These are phyloP conservation scores for Heliamphora exappendiculata DNA, from an alignment of 148 eudicot genomes.

Conservation along the genomic window DNA sequence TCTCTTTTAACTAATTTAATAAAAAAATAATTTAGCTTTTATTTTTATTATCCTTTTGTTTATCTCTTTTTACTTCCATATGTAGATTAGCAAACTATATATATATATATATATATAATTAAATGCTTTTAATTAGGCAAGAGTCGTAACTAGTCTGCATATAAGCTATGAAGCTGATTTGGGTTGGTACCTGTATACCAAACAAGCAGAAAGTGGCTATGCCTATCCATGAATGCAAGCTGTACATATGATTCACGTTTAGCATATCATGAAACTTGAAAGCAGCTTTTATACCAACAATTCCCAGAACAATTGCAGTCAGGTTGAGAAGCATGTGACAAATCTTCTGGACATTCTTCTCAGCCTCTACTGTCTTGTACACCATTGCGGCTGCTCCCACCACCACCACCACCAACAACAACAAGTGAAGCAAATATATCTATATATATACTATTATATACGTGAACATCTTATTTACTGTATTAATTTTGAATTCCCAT, in stretches of 20 bases:
- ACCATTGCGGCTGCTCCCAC: conserved; percentile 61
- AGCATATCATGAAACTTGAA: conserved; percentile 55
- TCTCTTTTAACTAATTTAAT: no score
- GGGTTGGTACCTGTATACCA: conserved; percentile 85
- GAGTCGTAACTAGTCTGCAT: no score
- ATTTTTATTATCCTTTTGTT: no score
- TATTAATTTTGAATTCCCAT: background rate
- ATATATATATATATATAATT: no score
- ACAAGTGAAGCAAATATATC: no score
- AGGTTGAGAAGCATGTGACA: conserved; percentile 42
- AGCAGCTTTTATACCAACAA: conserved; percentile 55
- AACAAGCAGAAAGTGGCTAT: conserved; percentile 60
- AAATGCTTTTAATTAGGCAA: no score
- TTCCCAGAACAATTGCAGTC: conserved; percentile 53
- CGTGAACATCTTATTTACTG: background rate
- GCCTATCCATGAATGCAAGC: conserved; percentile 87
- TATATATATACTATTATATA: background rate
- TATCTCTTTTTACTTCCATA: no score
- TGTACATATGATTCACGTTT: conserved; percentile 38
- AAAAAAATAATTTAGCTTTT: no score
- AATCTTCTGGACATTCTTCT: conserved; percentile 29
- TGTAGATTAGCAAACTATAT: no score
- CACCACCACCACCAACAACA: no score
- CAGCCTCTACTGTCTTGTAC: conserved; percentile 48
- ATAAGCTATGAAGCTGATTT: no score